Conservation (phyloP, 495 filamentous ascomycete genomes). For the Evernia prunastri region DNA sequence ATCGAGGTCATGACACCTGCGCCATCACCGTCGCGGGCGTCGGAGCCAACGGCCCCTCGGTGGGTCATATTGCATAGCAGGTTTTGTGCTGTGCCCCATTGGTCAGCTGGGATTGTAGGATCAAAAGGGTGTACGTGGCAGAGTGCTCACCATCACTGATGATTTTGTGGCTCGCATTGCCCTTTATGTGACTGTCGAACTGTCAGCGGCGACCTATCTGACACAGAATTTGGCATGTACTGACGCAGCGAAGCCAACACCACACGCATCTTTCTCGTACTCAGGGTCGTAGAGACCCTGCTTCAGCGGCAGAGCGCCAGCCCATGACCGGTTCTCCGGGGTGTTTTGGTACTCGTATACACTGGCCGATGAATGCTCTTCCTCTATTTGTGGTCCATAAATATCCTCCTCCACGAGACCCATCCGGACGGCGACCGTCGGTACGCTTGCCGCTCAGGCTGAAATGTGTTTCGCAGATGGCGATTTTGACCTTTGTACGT, state of each 20-base stretch:
- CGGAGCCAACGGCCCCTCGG: conserved; percentile 94
- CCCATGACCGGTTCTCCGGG: conserved; percentile 89
- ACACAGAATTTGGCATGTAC: conserved; percentile 30
- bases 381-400: conserved; percentile 55
- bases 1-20: conserved; percentile 99
- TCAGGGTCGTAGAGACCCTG: conserved; percentile 97
- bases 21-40: conserved; percentile 95
- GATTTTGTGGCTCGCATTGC: conserved; percentile 95
- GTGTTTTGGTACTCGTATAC: conserved; percentile 80
- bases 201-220: conserved; percentile 10
- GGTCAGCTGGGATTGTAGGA: conserved; percentile 17
- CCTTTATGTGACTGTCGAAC: conserved; percentile 80
- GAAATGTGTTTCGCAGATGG: not conserved
- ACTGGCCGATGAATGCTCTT: conserved; percentile 51
- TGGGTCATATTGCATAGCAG: conserved; percentile 99
- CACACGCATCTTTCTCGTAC: conserved; percentile 98
- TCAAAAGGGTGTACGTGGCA: conserved; percentile 18
- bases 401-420: conserved; percentile 61
- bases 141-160: conserved; percentile 85
- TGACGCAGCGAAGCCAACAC: conserved; percentile 98
- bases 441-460: conserved; percentile 4
- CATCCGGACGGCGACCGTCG: conserved; percentile 43
- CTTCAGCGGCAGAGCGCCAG: conserved; percentile 87
- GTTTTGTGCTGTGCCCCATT: conserved; percentile 62
- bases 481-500: not conserved